Conservation (phyloP, 495 filamentous ascomycete species). For the Talaromyces thailandensis region DNA sequence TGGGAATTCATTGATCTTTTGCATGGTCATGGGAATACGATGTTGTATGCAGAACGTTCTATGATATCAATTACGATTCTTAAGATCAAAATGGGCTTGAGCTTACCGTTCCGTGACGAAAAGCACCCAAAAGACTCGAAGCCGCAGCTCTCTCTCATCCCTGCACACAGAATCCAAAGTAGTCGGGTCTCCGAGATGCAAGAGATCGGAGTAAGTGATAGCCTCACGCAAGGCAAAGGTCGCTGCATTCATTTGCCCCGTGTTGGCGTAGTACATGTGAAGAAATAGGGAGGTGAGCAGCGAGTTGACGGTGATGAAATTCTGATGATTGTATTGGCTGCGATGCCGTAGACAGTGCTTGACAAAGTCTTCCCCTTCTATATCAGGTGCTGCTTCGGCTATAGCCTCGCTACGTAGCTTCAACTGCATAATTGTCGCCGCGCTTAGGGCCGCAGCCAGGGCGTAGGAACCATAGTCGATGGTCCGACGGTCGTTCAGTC, state of each 20-base stretch:
- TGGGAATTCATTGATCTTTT: conserved; percentile 10
- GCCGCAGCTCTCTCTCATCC: conserved; percentile 9
- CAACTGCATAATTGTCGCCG: conserved; percentile 13
- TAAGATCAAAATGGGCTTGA: neutral
- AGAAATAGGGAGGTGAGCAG: conserved; percentile 12
- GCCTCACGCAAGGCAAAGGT: conserved; percentile 12
- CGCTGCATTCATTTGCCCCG: conserved; percentile 10
- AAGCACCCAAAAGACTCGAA: conserved; percentile 12
- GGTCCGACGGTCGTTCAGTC: neutral
- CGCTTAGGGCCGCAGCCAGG: conserved; percentile 11
- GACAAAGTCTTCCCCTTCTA: conserved; percentile 11
- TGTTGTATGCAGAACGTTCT: conserved; percentile 16
- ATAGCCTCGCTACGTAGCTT: neutral
- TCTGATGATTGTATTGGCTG: conserved; percentile 4
- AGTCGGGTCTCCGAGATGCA: conserved; percentile 9
- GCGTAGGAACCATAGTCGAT: conserved; percentile 7
- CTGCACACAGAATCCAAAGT: neutral
- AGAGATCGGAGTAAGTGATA: conserved; percentile 11
- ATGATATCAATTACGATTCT: neutral
- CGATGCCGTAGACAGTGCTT: conserved; percentile 12
- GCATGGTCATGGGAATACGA: conserved; percentile 10
- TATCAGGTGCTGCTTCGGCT: neutral
- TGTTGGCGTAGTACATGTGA: conserved; percentile 15
- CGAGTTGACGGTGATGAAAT: conserved; percentile 5
- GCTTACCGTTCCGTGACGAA: conserved; percentile 14